Evolutionary conservation across 805 yeast species (phyloP), one percentile per base, ranked within the genome.

Genomic region (Myxozyma melibiosi): DNA sequence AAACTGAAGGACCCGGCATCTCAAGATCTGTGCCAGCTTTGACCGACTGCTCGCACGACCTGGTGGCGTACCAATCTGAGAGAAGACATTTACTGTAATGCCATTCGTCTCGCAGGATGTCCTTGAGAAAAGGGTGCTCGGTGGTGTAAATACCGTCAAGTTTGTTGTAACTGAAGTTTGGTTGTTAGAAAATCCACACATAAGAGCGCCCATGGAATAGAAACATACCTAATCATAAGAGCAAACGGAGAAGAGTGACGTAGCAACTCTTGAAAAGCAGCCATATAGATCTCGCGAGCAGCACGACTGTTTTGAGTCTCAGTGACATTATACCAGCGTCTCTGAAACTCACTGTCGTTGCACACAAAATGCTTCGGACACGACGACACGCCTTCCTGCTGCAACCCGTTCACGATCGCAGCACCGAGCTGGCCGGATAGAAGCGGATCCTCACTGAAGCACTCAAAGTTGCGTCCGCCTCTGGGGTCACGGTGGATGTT

Each of bases 21-120:
- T 84, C 88, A 63, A 84, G 71, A 66, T 83, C 84, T 55, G 84
- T 70, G 5, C 87, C 87, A 28, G 80, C 80, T 34, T 77, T 74
- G 43, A 83, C 67, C 14, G 84, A 65, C 42, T 74, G 77, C 40
- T 71, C 74, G 31, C 71, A 70, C 14, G 83, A 74, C 67, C 79
- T 82, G 8, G 77, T 75, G 25, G 88, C 88, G 66, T 66, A 78
- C 88, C 87, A 84, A 69, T 84, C 88, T 27, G 84, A 78, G 82
- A 84, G 81, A 25, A 77, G 67, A 37, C 77, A 67, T 45, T 87
- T 87, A 8, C 78, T 72, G 71, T 75, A 84, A 3, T 73, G 71
- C 85, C 85, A 84, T 66, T 84, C 86, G 1, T 72, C 67, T 53
- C 84, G 71, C 58, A 83, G 70, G 34, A 82, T 70, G 33, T 78